These are phyloP conservation scores for Apiotrichum siamense DNA, from an alignment of 1,284 basidiomycete species.

Conservation along the genomic window DNA sequence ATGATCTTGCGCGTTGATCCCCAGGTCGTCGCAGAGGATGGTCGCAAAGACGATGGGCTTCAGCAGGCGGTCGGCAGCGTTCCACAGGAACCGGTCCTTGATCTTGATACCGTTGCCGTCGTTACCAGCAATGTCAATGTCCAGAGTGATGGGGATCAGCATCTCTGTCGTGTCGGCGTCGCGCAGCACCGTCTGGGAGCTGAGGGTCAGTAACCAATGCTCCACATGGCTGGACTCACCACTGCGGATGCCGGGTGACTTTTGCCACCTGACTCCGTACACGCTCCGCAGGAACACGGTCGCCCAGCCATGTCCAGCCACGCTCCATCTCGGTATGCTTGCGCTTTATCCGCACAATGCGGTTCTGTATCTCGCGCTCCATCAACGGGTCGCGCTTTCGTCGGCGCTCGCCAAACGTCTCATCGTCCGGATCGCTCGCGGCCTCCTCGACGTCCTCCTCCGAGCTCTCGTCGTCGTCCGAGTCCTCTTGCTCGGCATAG, in stretches of 20 bases:
- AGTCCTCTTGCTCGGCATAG: constrained; percentile 79
- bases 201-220: constrained; percentile 36
- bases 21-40: constrained; percentile 81
- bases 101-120: constrained; percentile 62
- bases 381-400: constrained; percentile 4
- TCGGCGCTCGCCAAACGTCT: constrained; percentile 25
- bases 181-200: constrained; percentile 58
- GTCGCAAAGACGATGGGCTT: constrained; percentile 76
- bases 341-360: constrained; percentile 47
- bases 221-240: constrained; percentile 51
- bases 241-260: constrained; percentile 62
- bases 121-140: constrained; percentile 73
- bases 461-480: constrained; percentile 68
- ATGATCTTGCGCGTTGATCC: constrained; percentile 63
- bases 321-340: constrained; percentile 45
- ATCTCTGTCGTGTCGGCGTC: constrained; percentile 62
- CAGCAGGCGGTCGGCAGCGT: constrained; percentile 66
- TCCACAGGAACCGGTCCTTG: constrained; percentile 96
- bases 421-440: constrained; percentile 55
- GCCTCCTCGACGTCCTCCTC: constrained; percentile 67
- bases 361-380: constrained; percentile 7
- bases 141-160: constrained; percentile 86
- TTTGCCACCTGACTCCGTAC: constrained; percentile 59
- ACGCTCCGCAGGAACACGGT: constrained; percentile 72
- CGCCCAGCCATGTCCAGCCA: constrained; percentile 83